Percentiles rank a stretch among this genome's conserved stretches.
phyloP scores from a whole-genome alignment of 2,329 filamentous ascomycete genomes.

The Cercospora sojina region DNA sequence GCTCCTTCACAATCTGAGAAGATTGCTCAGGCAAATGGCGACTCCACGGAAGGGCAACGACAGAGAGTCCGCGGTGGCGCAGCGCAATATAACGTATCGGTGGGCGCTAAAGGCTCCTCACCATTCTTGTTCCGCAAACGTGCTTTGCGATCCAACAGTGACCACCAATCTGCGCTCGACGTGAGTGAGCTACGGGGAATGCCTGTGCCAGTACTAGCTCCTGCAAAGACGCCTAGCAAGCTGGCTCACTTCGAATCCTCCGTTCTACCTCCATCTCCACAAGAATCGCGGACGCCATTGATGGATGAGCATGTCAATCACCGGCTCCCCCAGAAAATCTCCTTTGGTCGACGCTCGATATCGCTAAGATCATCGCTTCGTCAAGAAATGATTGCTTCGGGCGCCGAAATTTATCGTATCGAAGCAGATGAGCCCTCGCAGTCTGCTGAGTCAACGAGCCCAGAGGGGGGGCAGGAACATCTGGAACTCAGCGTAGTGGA shows the following conservation, averaged over 20 bases:
- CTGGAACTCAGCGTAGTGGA: background rate
- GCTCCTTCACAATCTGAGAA: constrained; percentile 23
- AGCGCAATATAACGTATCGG: constrained; percentile 16
- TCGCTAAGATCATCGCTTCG: constrained; percentile 28
- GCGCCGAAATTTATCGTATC: constrained; percentile 25
- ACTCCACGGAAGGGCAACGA: constrained; percentile 10
- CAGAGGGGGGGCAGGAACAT: background rate
- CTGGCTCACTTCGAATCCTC: constrained; percentile 9
- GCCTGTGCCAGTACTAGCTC: background rate
- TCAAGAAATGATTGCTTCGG: constrained; percentile 29
- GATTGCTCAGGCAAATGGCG: background rate
- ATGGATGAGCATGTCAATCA: constrained; percentile 24
- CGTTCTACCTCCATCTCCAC: background rate
- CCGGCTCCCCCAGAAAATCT: constrained; percentile 14
- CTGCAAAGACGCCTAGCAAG: constrained; percentile 12
- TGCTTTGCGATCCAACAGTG: constrained; percentile 14
- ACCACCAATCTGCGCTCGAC: constrained; percentile 2
- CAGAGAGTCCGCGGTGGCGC: background rate
- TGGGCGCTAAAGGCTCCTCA: constrained; percentile 21
- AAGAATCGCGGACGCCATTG: constrained; percentile 21
- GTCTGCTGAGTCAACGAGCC: background rate
- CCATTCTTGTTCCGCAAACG: constrained; percentile 35
- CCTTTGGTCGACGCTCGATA: constrained; percentile 17
- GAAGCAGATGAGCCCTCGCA: constrained; percentile 25
- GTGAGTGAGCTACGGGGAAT: background rate